Conservation (phyloP, 116 monocot species). For the Papilionanthe hybrid region DNA sequence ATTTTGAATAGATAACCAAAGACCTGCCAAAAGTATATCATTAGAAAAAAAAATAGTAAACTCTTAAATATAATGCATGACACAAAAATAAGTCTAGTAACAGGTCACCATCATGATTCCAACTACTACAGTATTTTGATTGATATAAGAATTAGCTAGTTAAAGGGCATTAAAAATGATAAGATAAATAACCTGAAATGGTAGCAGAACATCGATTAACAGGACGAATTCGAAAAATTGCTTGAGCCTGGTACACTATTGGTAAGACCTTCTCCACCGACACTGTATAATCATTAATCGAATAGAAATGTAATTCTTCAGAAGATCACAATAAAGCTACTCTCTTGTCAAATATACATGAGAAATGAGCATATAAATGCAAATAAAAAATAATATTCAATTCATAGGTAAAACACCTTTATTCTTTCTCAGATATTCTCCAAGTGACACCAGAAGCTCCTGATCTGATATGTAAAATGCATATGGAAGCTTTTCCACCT, state of each 20-base stretch:
- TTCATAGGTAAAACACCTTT: conserved; percentile 34
- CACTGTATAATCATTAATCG: conserved; percentile 46
- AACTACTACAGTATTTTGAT: neutral
- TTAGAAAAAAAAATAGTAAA: neutral
- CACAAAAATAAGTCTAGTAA: too few relatives aligned
- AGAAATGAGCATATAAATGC: neutral
- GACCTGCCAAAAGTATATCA: neutral
- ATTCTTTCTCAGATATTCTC: conserved; percentile 61
- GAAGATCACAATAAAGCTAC: neutral
- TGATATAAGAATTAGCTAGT: neutral
- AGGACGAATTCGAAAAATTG: conserved; percentile 84
- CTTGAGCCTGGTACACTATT: conserved; percentile 94
- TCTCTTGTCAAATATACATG: neutral
- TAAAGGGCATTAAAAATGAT: neutral
- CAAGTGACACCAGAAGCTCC: conserved; percentile 73
- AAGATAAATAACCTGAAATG: conserved; percentile 64
- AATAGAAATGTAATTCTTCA: neutral
- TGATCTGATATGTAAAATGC: conserved; percentile 84
- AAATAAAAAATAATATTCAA: neutral
- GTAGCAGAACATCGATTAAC: conserved; percentile 97
- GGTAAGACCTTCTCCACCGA: conserved; percentile 81
- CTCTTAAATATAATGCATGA: neutral
- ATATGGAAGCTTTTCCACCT: conserved; percentile 94
- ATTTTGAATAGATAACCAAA: neutral
- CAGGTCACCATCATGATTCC: too few relatives aligned